These are phyloP conservation scores for Didymella glomerata DNA, from an alignment of 2,329 filamentous ascomycete genomes.

Conservation along the genomic window DNA sequence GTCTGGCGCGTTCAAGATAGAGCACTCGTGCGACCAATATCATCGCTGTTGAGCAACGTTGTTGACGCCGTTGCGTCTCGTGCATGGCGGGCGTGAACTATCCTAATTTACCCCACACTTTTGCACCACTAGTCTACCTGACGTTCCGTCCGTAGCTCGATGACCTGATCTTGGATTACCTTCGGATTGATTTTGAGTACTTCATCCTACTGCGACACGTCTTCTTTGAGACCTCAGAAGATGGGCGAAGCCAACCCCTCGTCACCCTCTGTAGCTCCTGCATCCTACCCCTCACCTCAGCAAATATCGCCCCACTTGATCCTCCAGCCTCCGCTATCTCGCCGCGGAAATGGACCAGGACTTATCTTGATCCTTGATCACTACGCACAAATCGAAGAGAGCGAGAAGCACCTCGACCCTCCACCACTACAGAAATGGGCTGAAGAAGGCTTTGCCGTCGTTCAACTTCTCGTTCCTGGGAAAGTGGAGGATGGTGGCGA, in stretches of 20 bases:
- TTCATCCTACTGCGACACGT: not conserved
- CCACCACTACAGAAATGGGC: constrained; percentile 72
- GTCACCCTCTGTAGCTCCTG: constrained; percentile 23
- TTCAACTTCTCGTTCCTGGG: constrained; percentile 57
- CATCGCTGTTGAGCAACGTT: constrained; percentile 13
- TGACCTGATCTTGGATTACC: not conserved
- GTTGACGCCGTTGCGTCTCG: constrained; percentile 17
- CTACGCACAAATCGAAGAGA: constrained; percentile 38
- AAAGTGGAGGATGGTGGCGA: constrained; percentile 46
- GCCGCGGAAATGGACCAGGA: constrained; percentile 59
- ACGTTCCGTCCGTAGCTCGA: constrained; percentile 9
- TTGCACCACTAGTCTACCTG: constrained; percentile 14
- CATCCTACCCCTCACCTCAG: constrained; percentile 30
- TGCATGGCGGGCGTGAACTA: constrained; percentile 10
- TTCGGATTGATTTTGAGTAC: not conserved
- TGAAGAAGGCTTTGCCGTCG: constrained; percentile 73
- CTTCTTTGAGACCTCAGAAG: not conserved
- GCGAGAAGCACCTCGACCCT: constrained; percentile 59
- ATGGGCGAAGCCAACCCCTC: constrained; percentile 27
- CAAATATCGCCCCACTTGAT: constrained; percentile 42
- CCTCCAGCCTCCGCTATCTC: constrained; percentile 59
- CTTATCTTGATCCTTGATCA: constrained; percentile 57
- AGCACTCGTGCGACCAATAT: constrained; percentile 14
- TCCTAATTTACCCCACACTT: constrained; percentile 22
- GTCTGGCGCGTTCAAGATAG: constrained; percentile 1